Conservation (phyloP, 192 early-diverging fungal species). For the Helicostylum pulchrum region DNA sequence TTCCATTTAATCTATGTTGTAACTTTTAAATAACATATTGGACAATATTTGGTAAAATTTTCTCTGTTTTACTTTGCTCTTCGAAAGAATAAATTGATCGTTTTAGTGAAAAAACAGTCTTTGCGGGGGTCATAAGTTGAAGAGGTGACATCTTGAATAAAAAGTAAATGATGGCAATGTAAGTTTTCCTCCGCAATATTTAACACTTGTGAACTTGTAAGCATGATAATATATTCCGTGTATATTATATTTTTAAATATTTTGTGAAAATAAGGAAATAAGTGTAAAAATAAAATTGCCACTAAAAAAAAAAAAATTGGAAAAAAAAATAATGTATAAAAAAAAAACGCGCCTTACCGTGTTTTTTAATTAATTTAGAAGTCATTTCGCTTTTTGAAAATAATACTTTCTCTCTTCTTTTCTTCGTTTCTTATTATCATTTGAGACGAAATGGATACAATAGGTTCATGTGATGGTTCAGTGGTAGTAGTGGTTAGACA, state of each 20-base stretch:
- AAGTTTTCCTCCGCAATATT: neutral
- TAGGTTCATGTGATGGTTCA: too few relatives aligned
- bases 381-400: too few relatives aligned
- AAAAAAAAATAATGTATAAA: neutral
- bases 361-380: too few relatives aligned
- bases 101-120: neutral
- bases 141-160: slow-evolving; percentile 1
- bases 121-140: neutral
- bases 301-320: neutral
- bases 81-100: neutral
- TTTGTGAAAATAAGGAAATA: neutral
- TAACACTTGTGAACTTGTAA: neutral
- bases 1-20: slow-evolving; percentile 13
- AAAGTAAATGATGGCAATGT: neutral
- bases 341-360: too few relatives aligned
- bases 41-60: neutral
- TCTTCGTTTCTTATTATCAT: too few relatives aligned
- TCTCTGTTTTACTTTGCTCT: neutral
- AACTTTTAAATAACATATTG: slow-evolving; percentile 6
- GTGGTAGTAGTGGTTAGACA: too few relatives aligned
- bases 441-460: too few relatives aligned
- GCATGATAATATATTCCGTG: neutral
- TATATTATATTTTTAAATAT: neutral
- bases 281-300: neutral
- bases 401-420: too few relatives aligned